Evolutionary conservation across 139 green algal genomes (phyloP).

Genomic region (Nannochloris sp.): DNA sequence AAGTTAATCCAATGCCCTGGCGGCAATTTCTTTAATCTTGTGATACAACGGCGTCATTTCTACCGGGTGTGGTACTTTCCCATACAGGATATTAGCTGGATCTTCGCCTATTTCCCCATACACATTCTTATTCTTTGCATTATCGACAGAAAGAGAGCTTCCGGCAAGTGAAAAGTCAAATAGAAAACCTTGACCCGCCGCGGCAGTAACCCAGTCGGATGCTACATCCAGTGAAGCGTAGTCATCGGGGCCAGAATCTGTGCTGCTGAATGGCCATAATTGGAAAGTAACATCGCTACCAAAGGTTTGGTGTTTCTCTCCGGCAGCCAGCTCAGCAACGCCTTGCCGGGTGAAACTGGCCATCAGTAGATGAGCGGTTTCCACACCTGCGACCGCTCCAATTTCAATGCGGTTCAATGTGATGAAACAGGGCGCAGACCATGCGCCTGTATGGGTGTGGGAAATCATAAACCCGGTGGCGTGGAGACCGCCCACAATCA

Average conservation of each 20-base stretch:
- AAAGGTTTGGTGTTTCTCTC: neutral
- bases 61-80: neutral
- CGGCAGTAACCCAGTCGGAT: constrained; percentile 5
- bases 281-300: constrained; percentile 5
- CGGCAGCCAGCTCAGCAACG: neutral
- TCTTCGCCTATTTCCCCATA: neutral
- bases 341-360: neutral
- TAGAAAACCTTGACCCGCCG: neutral
- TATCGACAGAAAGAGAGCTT: neutral
- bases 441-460: neutral
- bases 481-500: neutral
- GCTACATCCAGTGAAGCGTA: neutral
- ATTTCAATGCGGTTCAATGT: neutral
- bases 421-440: constrained; percentile 7
- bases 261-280: neutral
- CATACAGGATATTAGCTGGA: neutral
- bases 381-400: neutral
- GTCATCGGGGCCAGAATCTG: constrained; percentile 5
- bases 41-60: constrained; percentile 12
- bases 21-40: constrained; percentile 3
- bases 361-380: neutral
- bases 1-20: neutral
- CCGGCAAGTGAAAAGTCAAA: constrained; percentile 13
- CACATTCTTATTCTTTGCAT: constrained; percentile 1
- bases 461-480: neutral